A percentile compares a stretch with the other conserved stretches of the same genome.
Evolutionary conservation across 2,329 filamentous ascomycete genomes (phyloP).

Genomic region (Fulvia fulva): DNA sequence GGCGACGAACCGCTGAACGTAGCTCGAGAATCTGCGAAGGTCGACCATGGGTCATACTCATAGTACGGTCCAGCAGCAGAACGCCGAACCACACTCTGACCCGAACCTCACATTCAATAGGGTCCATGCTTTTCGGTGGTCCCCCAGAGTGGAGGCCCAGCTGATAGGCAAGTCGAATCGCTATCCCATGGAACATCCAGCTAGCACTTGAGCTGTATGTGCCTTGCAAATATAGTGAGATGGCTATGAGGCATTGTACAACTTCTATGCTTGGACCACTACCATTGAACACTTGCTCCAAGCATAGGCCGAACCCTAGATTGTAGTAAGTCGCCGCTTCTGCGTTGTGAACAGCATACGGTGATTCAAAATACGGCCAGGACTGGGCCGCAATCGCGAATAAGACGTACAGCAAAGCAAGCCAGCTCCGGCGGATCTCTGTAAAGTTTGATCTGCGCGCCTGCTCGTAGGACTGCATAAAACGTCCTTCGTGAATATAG

Average conservation of each 20-base stretch:
- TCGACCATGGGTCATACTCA: constrained; percentile 10
- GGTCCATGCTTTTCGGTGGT: constrained; percentile 3
- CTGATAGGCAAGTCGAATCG: constrained; percentile 3
- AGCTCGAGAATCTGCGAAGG: background rate
- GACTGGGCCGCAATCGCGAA: constrained; percentile 5
- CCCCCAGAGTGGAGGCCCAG: constrained; percentile 11
- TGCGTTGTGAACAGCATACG: background rate
- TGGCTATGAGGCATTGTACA: constrained; percentile 3
- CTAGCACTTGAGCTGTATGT: constrained; percentile 6
- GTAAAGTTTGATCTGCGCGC: background rate
- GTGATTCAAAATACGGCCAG: constrained; percentile 1
- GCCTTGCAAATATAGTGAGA: constrained; percentile 8
- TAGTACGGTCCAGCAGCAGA: constrained; percentile 3
- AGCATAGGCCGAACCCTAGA: constrained; percentile 2
- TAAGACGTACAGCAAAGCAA: constrained; percentile 9
- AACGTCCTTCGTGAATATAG: constrained; percentile 6
- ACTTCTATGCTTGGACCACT: constrained; percentile 5
- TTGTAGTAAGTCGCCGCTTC: constrained; percentile 9
- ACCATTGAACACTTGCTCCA: constrained; percentile 7
- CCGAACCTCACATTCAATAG: constrained; percentile 5
- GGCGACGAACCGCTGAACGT: background rate
- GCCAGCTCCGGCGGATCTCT: constrained; percentile 5
- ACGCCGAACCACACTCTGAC: constrained; percentile 5
- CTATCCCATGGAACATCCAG: constrained; percentile 5
- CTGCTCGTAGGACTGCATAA: constrained; percentile 9